Percentiles rank a stretch among this genome's conserved stretches.
Evolutionary conservation across 2,329 filamentous ascomycete species (phyloP).

Genomic region (Trichoderma brevicompactum): DNA sequence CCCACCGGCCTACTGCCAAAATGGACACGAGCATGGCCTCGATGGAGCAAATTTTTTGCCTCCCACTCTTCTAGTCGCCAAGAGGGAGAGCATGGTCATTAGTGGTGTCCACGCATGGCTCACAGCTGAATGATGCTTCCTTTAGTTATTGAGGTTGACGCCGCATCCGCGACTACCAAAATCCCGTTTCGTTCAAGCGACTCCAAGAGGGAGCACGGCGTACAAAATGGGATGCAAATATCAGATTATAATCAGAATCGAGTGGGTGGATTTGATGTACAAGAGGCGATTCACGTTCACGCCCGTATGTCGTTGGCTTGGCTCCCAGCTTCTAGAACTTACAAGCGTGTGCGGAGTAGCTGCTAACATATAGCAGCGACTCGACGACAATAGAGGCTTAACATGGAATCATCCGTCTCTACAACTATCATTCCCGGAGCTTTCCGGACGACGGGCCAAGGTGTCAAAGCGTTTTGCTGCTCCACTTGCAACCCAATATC

Average conservation of each 20-base stretch:
- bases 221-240: background rate
- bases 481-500: background rate
- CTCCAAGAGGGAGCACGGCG: background rate
- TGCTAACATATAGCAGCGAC: background rate
- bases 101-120: background rate
- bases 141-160: background rate
- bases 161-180: constrained; percentile 7
- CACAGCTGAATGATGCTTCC: background rate
- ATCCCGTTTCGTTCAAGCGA: background rate
- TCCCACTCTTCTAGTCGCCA: background rate
- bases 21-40: background rate
- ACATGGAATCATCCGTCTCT: background rate
- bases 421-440: constrained; percentile 15
- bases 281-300: background rate
- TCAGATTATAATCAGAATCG: background rate
- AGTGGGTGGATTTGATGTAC: too few species aligned
- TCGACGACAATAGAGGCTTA: background rate
- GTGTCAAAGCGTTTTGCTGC: background rate
- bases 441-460: constrained; percentile 5
- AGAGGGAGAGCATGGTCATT: background rate
- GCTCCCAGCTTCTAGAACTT: background rate
- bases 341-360: background rate
- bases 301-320: background rate
- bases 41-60: background rate
- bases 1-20: background rate